phyloP scores from a whole-genome alignment of 2,329 filamentous ascomycete species.

The Epichloe coenophiala region DNA sequence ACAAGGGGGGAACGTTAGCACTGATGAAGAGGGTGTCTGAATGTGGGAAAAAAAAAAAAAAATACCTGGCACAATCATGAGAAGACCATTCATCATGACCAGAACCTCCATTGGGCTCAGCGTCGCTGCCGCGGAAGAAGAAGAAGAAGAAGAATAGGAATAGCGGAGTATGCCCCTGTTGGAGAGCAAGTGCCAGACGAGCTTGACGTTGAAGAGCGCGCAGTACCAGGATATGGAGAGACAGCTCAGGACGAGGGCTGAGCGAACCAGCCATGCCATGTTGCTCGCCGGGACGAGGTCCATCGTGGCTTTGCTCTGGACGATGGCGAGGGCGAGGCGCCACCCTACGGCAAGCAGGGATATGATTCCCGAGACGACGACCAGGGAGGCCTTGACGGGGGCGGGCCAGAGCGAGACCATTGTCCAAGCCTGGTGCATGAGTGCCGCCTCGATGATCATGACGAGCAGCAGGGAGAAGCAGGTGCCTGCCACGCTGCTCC shows the following conservation, averaged over 20 bases:
- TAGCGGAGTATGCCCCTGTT: slow-evolving; percentile 34
- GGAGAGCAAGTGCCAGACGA: slow-evolving; percentile 32
- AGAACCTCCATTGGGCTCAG: slow-evolving; percentile 40
- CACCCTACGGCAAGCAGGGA: slow-evolving; percentile 19
- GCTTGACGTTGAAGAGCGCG: slow-evolving; percentile 38
- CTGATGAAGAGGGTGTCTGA: not conserved
- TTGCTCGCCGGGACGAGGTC: slow-evolving; percentile 9
- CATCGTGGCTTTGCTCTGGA: slow-evolving; percentile 23
- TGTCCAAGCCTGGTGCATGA: slow-evolving; percentile 38
- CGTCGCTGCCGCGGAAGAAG: slow-evolving; percentile 2
- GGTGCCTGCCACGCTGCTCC: slow-evolving; percentile 25
- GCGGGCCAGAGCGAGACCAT: slow-evolving; percentile 36
- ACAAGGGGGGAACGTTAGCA: not conserved
- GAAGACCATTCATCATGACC: slow-evolving; percentile 39
- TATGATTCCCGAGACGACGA: slow-evolving; percentile 21
- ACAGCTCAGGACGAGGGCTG: slow-evolving; percentile 25
- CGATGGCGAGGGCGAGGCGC: slow-evolving; percentile 20
- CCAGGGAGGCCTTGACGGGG: slow-evolving; percentile 18
- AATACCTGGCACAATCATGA: slow-evolving; percentile 42
- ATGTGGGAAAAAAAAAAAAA: not conserved
- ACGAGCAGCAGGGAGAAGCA: slow-evolving; percentile 30
- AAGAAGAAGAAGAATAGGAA: slow-evolving; percentile 13
- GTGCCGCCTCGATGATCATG: slow-evolving; percentile 30
- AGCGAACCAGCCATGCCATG: slow-evolving; percentile 25
- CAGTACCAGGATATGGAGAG: slow-evolving; percentile 39